Conservation (phyloP, 768 basidiomycete genomes). For the Russula sp. region DNA sequence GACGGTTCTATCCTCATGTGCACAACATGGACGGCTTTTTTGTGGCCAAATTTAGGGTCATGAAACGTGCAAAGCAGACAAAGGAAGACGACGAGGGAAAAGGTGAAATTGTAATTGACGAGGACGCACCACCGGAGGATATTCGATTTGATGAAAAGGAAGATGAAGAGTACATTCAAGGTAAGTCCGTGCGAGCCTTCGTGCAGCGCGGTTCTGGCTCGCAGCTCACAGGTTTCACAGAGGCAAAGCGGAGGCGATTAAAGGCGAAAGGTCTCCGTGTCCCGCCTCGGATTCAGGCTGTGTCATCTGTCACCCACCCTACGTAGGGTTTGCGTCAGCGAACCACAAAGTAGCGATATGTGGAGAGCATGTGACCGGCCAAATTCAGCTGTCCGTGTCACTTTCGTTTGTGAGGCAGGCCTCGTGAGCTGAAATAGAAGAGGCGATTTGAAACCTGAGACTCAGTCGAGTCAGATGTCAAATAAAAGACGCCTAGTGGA, state of each 20-base stretch:
- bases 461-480: neutral
- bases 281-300: conserved; percentile 43
- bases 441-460: neutral
- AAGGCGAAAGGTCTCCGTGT: conserved; percentile 70
- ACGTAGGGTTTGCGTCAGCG: neutral
- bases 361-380: neutral
- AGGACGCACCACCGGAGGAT: conserved; percentile 27
- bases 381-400: neutral
- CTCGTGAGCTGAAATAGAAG: neutral
- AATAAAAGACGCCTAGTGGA: neutral
- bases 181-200: conserved; percentile 38
- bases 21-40: conserved; percentile 99
- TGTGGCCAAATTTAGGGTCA: conserved; percentile 97
- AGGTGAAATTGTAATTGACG: conserved; percentile 27
- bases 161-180: conserved; percentile 63
- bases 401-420: neutral
- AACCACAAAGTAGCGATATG: neutral
- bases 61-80: conserved; percentile 55
- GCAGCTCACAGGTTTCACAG: conserved; percentile 33
- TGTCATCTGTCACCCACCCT: conserved; percentile 18
- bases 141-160: conserved; percentile 34
- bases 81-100: conserved; percentile 31
- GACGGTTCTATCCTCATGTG: conserved; percentile 93
- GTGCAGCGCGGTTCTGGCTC: conserved; percentile 2
- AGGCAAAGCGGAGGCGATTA: conserved; percentile 68